These are phyloP conservation scores for Acacia confusa DNA, from an alignment of 306 rosid species.

Conservation along the genomic window DNA sequence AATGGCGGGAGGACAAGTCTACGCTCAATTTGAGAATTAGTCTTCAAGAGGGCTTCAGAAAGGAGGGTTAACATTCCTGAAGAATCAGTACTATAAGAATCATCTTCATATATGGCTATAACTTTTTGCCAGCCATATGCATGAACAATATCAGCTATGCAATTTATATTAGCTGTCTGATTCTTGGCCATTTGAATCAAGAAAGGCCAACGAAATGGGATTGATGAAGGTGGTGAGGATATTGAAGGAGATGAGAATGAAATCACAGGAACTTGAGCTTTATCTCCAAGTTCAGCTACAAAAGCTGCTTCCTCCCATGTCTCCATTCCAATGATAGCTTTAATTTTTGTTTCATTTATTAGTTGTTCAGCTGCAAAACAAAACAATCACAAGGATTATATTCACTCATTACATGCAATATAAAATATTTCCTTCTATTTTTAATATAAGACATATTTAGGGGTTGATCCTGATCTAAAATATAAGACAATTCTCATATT, in stretches of 20 bases:
- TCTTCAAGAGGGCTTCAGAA: slow-evolving; percentile 55
- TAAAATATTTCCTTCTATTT: too few species aligned
- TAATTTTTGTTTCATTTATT: slow-evolving; percentile 36
- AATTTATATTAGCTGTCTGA: slow-evolving; percentile 38
- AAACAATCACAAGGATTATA: background rate
- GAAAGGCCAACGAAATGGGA: slow-evolving; percentile 55
- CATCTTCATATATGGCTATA: slow-evolving; percentile 52
- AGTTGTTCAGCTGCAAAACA: slow-evolving; percentile 49
- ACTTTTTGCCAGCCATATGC: slow-evolving; percentile 39
- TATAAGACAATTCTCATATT: too few species aligned
- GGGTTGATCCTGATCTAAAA: too few species aligned
- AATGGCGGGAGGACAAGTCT: slow-evolving; percentile 52
- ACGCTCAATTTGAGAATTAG: slow-evolving; percentile 52
- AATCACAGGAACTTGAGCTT: slow-evolving; percentile 45
- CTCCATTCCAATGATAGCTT: slow-evolving; percentile 50
- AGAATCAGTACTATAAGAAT: slow-evolving; percentile 45
- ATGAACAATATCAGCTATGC: slow-evolving; percentile 50
- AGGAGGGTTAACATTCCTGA: slow-evolving; percentile 46
- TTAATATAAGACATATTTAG: too few species aligned
- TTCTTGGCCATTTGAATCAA: slow-evolving; percentile 51
- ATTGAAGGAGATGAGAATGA: slow-evolving; percentile 51
- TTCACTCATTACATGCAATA: background rate
- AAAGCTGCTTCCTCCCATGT: slow-evolving; percentile 61
- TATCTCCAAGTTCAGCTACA: slow-evolving; percentile 54
- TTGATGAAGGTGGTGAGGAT: slow-evolving; percentile 35